Percentiles rank a stretch among this genome's conserved stretches.
These are phyloP conservation scores for Xylaria telfairii DNA, from an alignment of 495 filamentous ascomycete genomes.

Conservation along the genomic window DNA sequence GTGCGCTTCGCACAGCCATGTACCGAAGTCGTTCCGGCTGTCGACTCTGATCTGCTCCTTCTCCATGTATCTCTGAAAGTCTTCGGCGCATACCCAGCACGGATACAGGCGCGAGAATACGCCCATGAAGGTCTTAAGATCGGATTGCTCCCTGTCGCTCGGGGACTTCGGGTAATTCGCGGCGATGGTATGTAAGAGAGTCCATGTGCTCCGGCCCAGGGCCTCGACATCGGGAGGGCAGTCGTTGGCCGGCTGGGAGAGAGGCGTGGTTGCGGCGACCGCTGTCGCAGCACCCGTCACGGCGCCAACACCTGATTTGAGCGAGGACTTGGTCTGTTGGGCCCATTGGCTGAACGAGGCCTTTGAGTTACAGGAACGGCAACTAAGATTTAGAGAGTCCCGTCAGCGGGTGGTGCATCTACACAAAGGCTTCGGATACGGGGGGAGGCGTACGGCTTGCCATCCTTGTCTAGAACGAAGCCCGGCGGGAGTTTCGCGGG, in stretches of 20 bases:
- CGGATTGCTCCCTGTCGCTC: conserved; percentile 66
- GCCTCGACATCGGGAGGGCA: conserved; percentile 84
- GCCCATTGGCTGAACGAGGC: conserved; percentile 65
- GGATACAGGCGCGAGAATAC: conserved; percentile 87
- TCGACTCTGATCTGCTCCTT: conserved; percentile 72
- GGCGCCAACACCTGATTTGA: conserved; percentile 47
- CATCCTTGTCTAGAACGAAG: conserved; percentile 86
- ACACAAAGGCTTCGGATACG: neutral
- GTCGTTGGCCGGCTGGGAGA: conserved; percentile 47
- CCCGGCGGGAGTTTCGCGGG: conserved; percentile 70
- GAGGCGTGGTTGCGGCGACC: conserved; percentile 40
- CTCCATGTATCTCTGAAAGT: conserved; percentile 84
- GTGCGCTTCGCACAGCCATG: conserved; percentile 97
- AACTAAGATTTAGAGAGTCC: conserved; percentile 59
- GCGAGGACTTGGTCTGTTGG: conserved; percentile 68
- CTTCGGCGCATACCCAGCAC: conserved; percentile 93
- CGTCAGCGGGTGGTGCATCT: conserved; percentile 27
- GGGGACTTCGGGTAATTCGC: conserved; percentile 81
- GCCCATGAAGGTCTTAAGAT: conserved; percentile 78
- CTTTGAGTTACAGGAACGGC: conserved; percentile 83
- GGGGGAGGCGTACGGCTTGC: conserved; percentile 74
- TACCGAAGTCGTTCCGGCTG: conserved; percentile 76
- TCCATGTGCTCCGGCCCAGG: conserved; percentile 89
- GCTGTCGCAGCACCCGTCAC: conserved; percentile 39
- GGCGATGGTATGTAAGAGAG: conserved; percentile 86